phyloP scores from a whole-genome alignment of 208 protist species.

The Trypanosoma lewisi region DNA sequence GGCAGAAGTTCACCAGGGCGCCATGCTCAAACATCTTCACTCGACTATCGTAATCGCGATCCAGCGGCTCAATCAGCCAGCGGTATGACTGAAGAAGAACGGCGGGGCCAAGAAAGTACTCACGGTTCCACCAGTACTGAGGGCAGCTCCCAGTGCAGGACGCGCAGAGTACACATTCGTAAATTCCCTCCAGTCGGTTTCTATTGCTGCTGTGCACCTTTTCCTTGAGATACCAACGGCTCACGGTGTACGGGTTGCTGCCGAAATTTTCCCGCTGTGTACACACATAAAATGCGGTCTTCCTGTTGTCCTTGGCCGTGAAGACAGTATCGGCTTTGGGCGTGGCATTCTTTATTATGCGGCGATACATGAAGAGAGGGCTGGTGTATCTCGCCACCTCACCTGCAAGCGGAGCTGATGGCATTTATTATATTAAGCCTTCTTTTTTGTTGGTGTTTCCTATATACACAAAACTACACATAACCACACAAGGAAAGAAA shows the following conservation, averaged over 20 bases:
- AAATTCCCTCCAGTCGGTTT: slow-evolving; percentile 81
- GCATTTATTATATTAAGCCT: slow-evolving; percentile 38
- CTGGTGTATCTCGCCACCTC: slow-evolving; percentile 56
- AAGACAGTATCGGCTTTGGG: slow-evolving; percentile 57
- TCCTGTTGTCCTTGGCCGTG: slow-evolving; percentile 87
- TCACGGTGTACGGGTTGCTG: slow-evolving; percentile 57
- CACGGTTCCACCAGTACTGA: slow-evolving; percentile 92
- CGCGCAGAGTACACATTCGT: slow-evolving; percentile 90
- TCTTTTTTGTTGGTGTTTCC: background rate
- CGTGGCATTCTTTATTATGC: slow-evolving; percentile 74
- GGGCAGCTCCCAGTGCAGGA: slow-evolving; percentile 86
- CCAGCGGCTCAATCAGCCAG: slow-evolving; percentile 89
- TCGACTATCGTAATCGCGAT: slow-evolving; percentile 81
- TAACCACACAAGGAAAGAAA: background rate
- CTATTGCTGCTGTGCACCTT: slow-evolving; percentile 85
- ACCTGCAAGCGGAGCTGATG: slow-evolving; percentile 63
- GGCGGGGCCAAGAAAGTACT: slow-evolving; percentile 87
- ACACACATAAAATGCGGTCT: slow-evolving; percentile 77
- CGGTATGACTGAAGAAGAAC: slow-evolving; percentile 89
- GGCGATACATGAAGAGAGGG: slow-evolving; percentile 77
- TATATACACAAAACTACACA: slow-evolving; percentile 1
- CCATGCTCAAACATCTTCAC: slow-evolving; percentile 87
- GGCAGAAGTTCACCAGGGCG: slow-evolving; percentile 86
- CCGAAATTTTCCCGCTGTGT: slow-evolving; percentile 41
- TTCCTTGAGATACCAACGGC: slow-evolving; percentile 88